Evolutionary conservation across 805 yeast species (phyloP).

Genomic region (Saturnispora galanensis): DNA sequence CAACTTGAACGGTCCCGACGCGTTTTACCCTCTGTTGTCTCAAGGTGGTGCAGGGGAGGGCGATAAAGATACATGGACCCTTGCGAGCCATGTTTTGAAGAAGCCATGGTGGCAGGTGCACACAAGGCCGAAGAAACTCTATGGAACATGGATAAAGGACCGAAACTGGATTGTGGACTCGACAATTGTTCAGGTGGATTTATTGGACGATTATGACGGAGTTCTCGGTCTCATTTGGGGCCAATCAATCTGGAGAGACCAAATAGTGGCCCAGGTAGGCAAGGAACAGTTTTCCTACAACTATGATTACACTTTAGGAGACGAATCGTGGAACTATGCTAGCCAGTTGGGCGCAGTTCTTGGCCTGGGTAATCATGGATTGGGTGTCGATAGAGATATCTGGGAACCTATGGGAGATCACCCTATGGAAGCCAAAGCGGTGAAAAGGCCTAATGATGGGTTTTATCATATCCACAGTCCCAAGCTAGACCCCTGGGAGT

Average conservation of each 20-base stretch:
- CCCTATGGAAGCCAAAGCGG: background rate
- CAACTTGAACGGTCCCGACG: constrained; percentile 51
- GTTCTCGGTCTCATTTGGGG: constrained; percentile 9
- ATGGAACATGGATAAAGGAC: constrained; percentile 15
- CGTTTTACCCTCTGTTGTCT: constrained; percentile 48
- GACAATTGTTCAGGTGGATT: constrained; percentile 23
- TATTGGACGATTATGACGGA: constrained; percentile 19
- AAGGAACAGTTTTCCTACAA: constrained; percentile 11
- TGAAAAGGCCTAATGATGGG: constrained; percentile 17
- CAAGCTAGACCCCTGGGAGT: constrained; percentile 40
- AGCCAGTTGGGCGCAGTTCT: constrained; percentile 9
- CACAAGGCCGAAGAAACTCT: constrained; percentile 21
- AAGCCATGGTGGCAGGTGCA: constrained; percentile 41
- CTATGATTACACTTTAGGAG: constrained; percentile 17
- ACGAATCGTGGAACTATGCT: constrained; percentile 9
- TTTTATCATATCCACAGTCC: constrained; percentile 41
- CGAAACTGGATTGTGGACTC: constrained; percentile 16
- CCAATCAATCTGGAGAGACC: constrained; percentile 10
- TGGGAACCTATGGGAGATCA: constrained; percentile 6
- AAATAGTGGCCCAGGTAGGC: constrained; percentile 10
- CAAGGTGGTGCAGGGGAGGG: constrained; percentile 65
- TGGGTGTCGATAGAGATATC: constrained; percentile 6
- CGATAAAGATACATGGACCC: constrained; percentile 64
- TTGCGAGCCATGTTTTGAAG: constrained; percentile 45
- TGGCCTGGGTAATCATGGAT: constrained; percentile 7